Conservation (phyloP, 2,329 filamentous ascomycete species). For the Chrysoporthe deuterocubensis region DNA sequence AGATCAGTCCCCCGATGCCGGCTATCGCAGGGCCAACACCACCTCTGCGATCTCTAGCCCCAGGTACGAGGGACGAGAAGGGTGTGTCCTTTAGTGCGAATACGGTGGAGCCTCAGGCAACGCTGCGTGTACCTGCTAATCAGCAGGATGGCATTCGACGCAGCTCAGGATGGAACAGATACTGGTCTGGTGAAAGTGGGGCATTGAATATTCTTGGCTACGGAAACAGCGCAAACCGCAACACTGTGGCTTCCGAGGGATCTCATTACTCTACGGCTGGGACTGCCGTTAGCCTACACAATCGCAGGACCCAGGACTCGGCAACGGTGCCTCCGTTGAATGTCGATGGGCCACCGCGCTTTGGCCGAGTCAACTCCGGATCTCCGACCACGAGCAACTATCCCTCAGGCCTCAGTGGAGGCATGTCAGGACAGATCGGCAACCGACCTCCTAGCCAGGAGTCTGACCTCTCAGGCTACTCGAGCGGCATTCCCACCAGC, state of each 20-base stretch:
- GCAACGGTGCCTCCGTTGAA: conserved; percentile 71
- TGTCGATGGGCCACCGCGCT: conserved; percentile 61
- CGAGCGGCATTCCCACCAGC: conserved; percentile 69
- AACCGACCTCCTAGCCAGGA: conserved; percentile 58
- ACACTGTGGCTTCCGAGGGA: conserved; percentile 60
- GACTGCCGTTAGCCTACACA: conserved; percentile 27
- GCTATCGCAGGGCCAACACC: conserved; percentile 40
- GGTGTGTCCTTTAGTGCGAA: conserved; percentile 44
- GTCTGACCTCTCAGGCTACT: conserved; percentile 59
- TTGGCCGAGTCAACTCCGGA: conserved; percentile 69
- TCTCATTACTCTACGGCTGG: conserved; percentile 57
- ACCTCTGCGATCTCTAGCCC: conserved; percentile 21
- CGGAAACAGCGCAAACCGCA: conserved; percentile 50
- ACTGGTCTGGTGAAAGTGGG: conserved; percentile 74
- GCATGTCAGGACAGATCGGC: conserved; percentile 61
- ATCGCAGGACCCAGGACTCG: conserved; percentile 66
- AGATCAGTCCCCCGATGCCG: conserved; percentile 64
- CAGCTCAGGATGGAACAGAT: conserved; percentile 77
- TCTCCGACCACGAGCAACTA: conserved; percentile 72
- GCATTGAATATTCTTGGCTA: conserved; percentile 67
- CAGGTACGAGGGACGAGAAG: conserved; percentile 45
- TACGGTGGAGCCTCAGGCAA: conserved; percentile 42
- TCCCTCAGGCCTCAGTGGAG: conserved; percentile 56
- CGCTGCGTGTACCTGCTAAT: conserved; percentile 39
- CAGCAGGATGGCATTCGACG: conserved; percentile 53